Conservation (phyloP, 257 asterid genomes). For the Linderniella brevidens region DNA sequence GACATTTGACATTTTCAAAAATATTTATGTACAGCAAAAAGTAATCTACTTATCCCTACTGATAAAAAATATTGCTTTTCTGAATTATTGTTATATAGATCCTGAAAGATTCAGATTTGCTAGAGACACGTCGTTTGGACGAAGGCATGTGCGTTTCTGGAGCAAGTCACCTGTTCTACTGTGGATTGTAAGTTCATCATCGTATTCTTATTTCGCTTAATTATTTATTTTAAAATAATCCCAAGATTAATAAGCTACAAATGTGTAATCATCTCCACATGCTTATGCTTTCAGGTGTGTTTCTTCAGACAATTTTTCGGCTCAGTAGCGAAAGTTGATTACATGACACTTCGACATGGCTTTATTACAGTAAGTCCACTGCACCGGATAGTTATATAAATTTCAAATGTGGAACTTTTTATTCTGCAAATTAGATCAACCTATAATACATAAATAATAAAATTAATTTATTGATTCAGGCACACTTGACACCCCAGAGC, state of each 20-base stretch:
- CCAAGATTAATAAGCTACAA: too few species aligned
- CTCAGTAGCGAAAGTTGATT: slow-evolving; percentile 77
- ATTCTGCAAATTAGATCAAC: too few species aligned
- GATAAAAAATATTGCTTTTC: background rate
- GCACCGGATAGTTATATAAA: too few species aligned
- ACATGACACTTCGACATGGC: slow-evolving; percentile 74
- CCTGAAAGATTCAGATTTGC: slow-evolving; percentile 94
- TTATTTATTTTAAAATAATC: slow-evolving; percentile 1
- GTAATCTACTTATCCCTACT: background rate
- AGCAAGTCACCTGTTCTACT: slow-evolving; percentile 48
- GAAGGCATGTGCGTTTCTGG: slow-evolving; percentile 78
- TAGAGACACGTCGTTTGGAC: slow-evolving; percentile 84
- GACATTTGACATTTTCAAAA: background rate
- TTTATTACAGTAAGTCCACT: slow-evolving; percentile 43
- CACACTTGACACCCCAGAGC: slow-evolving; percentile 73
- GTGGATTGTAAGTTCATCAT: slow-evolving; percentile 45
- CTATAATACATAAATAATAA: too few species aligned
- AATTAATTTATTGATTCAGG: slow-evolving; percentile 24
- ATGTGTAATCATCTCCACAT: background rate
- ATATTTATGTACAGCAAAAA: slow-evolving; percentile 2
- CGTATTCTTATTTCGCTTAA: background rate
- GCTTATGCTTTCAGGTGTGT: slow-evolving; percentile 36
- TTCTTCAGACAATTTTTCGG: slow-evolving; percentile 72
- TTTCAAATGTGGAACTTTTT: too few species aligned
- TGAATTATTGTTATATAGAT: slow-evolving; percentile 22